Conservation (phyloP, 495 filamentous ascomycete species). For the Margaritispora aquatica region DNA sequence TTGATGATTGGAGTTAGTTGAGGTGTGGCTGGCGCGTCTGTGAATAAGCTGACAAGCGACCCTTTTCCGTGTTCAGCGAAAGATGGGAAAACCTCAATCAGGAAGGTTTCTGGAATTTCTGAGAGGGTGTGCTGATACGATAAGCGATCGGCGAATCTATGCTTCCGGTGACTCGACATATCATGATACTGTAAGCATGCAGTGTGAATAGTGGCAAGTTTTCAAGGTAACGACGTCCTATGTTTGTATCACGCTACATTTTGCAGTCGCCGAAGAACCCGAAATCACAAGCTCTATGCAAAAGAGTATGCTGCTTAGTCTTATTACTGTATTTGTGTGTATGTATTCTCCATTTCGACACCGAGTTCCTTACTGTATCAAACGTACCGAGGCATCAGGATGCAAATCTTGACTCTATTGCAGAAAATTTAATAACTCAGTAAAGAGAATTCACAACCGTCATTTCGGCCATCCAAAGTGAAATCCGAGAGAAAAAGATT, state of each 20-base stretch:
- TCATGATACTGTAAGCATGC: not conserved
- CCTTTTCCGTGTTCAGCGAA: not conserved
- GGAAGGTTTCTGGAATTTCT: not conserved
- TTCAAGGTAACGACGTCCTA: not conserved
- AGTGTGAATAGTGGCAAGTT: not conserved
- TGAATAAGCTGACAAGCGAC: conserved; percentile 3
- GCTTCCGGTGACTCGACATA: not conserved
- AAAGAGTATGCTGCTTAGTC: no score
- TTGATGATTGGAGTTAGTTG: not conserved
- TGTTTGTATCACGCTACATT: no score
- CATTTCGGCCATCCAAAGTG: not conserved
- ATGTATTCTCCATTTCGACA: no score
- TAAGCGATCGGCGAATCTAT: not conserved
- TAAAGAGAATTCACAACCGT: not conserved
- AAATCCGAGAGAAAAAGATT: not conserved
- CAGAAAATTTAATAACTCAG: not conserved
- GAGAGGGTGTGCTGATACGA: not conserved
- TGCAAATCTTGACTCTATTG: no score
- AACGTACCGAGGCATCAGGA: no score
- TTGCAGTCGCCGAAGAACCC: no score
- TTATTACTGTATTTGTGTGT: no score
- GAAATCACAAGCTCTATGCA: no score
- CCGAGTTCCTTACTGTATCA: no score
- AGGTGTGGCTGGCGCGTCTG: conserved; percentile 1
- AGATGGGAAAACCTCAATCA: not conserved